These are phyloP conservation scores for Baorangia bicolor DNA, from an alignment of 768 basidiomycete species.

Conservation along the genomic window DNA sequence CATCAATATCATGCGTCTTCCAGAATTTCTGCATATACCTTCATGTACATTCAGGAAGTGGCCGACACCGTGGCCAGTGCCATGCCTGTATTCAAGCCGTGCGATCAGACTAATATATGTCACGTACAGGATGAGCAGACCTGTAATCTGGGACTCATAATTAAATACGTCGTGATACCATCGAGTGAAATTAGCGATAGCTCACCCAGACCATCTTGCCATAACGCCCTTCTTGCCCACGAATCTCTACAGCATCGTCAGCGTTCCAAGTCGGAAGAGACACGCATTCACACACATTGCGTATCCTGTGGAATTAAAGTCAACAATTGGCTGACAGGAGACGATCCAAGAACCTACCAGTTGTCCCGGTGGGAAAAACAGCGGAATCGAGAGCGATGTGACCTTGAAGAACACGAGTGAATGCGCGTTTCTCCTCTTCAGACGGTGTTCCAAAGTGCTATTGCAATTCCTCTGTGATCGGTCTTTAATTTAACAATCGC, in stretches of 20 bases:
- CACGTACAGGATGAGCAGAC: conserved; percentile 28
- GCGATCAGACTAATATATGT: not conserved
- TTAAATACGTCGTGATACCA: not conserved
- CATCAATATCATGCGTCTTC: not conserved
- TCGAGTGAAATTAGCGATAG: not conserved
- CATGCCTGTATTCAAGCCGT: conserved; percentile 53
- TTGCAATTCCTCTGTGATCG: not conserved
- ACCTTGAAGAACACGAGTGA: conserved; percentile 89
- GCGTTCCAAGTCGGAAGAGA: not conserved
- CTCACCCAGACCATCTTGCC: conserved; percentile 85
- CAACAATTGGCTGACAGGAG: not conserved
- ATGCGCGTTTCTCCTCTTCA: conserved; percentile 79
- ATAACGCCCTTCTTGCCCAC: conserved; percentile 74
- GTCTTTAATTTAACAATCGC: not conserved
- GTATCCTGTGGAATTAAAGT: conserved; percentile 41
- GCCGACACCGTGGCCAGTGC: conserved; percentile 94
- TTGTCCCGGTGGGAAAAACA: conserved; percentile 79
- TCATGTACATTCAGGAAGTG: conserved; percentile 95
- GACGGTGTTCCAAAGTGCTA: conserved; percentile 90
- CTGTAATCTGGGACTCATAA: conserved; percentile 48
- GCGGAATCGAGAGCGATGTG: conserved; percentile 87
- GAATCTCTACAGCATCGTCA: conserved; percentile 55
- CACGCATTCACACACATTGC: conserved; percentile 42
- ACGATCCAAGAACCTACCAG: conserved; percentile 43
- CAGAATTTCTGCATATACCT: conserved; percentile 29